Evolutionary conservation across 2,329 filamentous ascomycete species (phyloP).

Genomic region (Xylaria sp.): DNA sequence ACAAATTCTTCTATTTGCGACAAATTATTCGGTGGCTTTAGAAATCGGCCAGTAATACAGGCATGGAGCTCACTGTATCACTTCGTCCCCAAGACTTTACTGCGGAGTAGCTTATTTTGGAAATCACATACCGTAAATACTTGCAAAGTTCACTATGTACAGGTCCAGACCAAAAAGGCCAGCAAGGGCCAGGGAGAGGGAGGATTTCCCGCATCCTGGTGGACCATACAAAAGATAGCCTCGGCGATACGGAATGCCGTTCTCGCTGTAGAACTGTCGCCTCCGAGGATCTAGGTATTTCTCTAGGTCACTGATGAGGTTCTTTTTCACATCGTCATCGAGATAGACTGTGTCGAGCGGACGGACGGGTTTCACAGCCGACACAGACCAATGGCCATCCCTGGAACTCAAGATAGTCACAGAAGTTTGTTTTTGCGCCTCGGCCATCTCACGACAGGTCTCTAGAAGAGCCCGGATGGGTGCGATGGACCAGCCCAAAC

Average conservation of each 20-base stretch:
- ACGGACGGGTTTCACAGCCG: constrained; percentile 49
- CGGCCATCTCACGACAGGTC: constrained; percentile 47
- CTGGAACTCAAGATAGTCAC: constrained; percentile 51
- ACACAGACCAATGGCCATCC: constrained; percentile 50
- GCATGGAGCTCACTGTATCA: not conserved
- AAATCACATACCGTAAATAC: constrained; percentile 8
- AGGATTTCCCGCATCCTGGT: constrained; percentile 77
- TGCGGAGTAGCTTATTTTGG: not conserved
- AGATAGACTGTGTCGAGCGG: constrained; percentile 52
- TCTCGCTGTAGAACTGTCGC: constrained; percentile 74
- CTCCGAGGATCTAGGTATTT: constrained; percentile 66
- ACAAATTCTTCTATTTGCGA: not conserved
- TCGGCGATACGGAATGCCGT: constrained; percentile 78
- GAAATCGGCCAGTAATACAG: not conserved
- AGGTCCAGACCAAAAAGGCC: constrained; percentile 78
- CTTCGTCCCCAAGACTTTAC: not conserved
- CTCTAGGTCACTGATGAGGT: constrained; percentile 74
- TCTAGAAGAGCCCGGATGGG: constrained; percentile 49
- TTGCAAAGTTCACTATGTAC: constrained; percentile 76
- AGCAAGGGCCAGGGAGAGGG: constrained; percentile 78
- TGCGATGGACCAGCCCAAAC: constrained; percentile 49
- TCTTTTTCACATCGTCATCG: constrained; percentile 61
- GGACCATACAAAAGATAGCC: constrained; percentile 79
- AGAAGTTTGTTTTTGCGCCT: constrained; percentile 50
- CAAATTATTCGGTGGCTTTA: too few species aligned